Evolutionary conservation across 805 yeast species (phyloP).

Genomic region (Yarrowia deformans): DNA sequence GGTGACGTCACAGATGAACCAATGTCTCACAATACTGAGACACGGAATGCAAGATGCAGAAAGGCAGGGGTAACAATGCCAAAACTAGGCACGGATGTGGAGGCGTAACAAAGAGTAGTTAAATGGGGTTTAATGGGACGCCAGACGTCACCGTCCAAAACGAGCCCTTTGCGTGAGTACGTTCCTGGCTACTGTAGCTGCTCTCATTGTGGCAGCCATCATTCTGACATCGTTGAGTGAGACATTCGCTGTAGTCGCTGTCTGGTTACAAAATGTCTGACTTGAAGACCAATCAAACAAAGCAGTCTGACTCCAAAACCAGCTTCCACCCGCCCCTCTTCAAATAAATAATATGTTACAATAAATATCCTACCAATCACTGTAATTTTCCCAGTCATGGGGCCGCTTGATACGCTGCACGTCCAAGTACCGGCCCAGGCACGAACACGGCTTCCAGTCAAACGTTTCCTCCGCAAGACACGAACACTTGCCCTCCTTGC

Average conservation of each 20-base stretch:
- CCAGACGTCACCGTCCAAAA: too few relatives aligned
- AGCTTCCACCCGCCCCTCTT: too few relatives aligned
- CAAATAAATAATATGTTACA: constrained; percentile 27
- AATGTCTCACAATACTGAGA: constrained; percentile 23
- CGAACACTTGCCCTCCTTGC: constrained; percentile 58
- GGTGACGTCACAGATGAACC: neutral
- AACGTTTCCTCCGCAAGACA: constrained; percentile 51
- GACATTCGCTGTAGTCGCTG: too few relatives aligned
- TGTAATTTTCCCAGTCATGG: constrained; percentile 25
- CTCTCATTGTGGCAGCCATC: too few relatives aligned
- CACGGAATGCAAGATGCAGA: constrained; percentile 3
- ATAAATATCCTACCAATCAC: constrained; percentile 37
- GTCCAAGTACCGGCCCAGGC: constrained; percentile 42
- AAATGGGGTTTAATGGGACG: too few relatives aligned
- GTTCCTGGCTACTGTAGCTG: too few relatives aligned
- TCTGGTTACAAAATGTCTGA: too few relatives aligned
- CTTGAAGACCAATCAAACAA: too few relatives aligned
- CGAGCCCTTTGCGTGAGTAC: too few relatives aligned
- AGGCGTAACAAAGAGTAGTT: too few relatives aligned
- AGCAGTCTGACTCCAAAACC: too few relatives aligned
- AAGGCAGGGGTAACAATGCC: constrained; percentile 29
- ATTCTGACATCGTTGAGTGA: too few relatives aligned
- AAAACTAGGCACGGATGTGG: neutral
- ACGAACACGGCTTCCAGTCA: constrained; percentile 49
- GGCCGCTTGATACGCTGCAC: constrained; percentile 35